Base-by-base conservation (phyloP, 2,329 filamentous ascomycete species). In the Fusarium tuaranense region DNA sequence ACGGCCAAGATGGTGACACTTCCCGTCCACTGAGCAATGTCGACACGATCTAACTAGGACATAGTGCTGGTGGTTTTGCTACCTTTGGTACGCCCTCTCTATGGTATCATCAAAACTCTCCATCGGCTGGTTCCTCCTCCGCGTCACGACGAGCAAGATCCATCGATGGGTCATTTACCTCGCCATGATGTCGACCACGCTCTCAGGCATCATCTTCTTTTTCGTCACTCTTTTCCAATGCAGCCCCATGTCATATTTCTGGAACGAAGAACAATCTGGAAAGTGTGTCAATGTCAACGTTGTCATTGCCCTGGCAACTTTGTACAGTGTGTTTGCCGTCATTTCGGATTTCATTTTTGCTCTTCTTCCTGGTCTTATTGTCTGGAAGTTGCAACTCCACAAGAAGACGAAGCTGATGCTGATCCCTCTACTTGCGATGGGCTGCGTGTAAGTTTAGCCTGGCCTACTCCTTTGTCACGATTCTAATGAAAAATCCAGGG, bases 301-400 rank as follows among this genome's bases (percentile, higher is more conserved):
- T 25, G 82, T 90, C 10, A 85, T 88, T 44, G 83, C 80, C 5
- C 81, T 89, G 16, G 86, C 84, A 5, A 87, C 87, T 61, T 77
- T 86, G 2, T 88, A 88, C 74, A 87, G 86, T 71, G 82, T 82
- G 1, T 80, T 85, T 5, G 85, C 84, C 27, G 85, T 86, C 14
- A 69, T 84, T 5, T 86, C 83, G 34, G 87, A 89, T 72, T 83
- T 88, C 27, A 83, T 83, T 0, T 82, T 88, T 55, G 87, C 86
- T 5, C 73, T 89, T 18, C 76, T 89, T 8, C 88, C 88, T 0
- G 83, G 87, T 1, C 85, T 87, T 66, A 83, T 92, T 6, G 83
- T 91, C 0, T 87, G 84, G 82, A 83, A 85, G 14, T 74, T 91
- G 18, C 84, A 90, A 57, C 88, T 91, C 81, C 84, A 85, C 41